phyloP scores from a whole-genome alignment of 768 basidiomycete species.

The Wakefieldia striispora region DNA sequence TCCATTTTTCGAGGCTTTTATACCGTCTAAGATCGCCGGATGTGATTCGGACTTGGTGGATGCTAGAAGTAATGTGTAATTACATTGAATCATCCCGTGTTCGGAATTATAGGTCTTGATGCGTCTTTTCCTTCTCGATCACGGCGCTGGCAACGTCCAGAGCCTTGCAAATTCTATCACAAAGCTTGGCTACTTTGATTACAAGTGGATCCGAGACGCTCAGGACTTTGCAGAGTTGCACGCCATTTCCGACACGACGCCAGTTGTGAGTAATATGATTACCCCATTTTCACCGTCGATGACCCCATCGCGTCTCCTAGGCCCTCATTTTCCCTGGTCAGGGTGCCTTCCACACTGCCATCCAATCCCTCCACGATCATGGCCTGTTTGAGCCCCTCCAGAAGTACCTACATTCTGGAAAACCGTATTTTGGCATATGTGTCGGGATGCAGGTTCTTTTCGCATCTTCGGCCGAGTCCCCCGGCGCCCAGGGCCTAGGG shows the following conservation, averaged over 20 bases:
- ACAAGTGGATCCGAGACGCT: conserved; percentile 82
- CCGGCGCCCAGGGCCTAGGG: conserved; percentile 66
- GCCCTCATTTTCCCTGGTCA: conserved; percentile 96
- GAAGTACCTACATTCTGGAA: conserved; percentile 80
- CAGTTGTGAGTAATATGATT: conserved; percentile 55
- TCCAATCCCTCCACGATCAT: conserved; percentile 66
- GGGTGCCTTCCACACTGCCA: conserved; percentile 88
- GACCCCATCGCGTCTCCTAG: conserved; percentile 41
- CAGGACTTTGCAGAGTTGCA: conserved; percentile 69
- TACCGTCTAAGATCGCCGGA: neutral
- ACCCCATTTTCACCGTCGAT: conserved; percentile 5
- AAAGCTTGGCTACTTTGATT: conserved; percentile 73
- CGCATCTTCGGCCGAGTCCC: conserved; percentile 78
- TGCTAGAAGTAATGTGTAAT: neutral
- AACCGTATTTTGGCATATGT: conserved; percentile 97
- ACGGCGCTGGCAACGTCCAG: conserved; percentile 94
- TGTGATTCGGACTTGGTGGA: neutral
- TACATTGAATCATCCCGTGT: neutral
- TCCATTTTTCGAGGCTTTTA: conserved; percentile 19
- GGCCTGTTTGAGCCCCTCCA: conserved; percentile 80
- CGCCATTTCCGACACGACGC: conserved; percentile 30
- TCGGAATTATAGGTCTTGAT: conserved; percentile 24
- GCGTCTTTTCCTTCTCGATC: conserved; percentile 88
- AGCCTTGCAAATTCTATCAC: conserved; percentile 90
- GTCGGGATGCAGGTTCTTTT: conserved; percentile 98